Conservation (phyloP, 441 rosid genomes). For the Theobroma grandiflorum region DNA sequence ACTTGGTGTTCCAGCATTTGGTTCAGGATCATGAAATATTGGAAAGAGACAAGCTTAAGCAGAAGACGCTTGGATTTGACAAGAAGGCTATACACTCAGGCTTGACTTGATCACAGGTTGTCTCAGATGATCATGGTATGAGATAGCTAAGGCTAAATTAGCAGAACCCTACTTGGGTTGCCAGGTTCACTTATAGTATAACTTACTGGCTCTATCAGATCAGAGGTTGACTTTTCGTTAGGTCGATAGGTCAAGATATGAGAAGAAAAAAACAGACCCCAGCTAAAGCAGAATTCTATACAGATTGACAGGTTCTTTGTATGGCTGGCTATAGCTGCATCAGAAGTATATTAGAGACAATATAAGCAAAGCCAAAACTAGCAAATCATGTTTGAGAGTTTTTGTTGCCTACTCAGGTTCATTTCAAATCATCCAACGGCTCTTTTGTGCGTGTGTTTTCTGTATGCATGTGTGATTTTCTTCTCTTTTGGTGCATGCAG, state of each 20-base stretch:
- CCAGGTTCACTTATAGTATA: neutral
- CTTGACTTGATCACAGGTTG: neutral
- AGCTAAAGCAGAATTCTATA: neutral
- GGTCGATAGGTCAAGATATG: neutral
- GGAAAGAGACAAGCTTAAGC: too few relatives aligned
- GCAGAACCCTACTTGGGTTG: neutral
- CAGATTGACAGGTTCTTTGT: neutral
- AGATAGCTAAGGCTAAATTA: neutral
- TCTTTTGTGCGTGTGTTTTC: neutral
- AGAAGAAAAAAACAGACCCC: neutral
- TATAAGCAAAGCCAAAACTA: neutral
- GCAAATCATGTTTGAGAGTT: neutral
- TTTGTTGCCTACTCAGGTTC: neutral
- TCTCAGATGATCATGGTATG: neutral
- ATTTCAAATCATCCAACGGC: neutral
- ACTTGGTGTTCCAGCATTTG: too few relatives aligned
- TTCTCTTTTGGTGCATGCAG: neutral
- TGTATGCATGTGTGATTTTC: neutral
- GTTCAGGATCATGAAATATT: too few relatives aligned
- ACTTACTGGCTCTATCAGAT: neutral
- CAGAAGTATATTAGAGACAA: neutral
- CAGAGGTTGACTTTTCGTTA: neutral
- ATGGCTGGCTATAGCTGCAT: neutral
- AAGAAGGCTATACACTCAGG: neutral
- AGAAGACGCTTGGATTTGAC: too few relatives aligned